Conservation (phyloP, 352 stramenopile species). For the Globisporangium nunn region DNA sequence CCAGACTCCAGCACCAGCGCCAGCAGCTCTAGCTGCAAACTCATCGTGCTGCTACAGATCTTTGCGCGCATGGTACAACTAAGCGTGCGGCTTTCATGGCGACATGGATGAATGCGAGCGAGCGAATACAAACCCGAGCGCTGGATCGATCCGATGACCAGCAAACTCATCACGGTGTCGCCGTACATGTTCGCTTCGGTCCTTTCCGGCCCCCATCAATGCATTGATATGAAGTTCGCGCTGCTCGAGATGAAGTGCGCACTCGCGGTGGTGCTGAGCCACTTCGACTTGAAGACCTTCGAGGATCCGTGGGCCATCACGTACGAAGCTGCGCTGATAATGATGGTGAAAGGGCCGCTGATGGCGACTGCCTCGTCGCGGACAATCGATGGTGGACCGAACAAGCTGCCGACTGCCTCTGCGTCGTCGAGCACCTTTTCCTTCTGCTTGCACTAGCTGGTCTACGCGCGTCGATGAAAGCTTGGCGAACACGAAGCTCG, state of each 20-base stretch:
- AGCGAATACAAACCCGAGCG: constrained; percentile 49
- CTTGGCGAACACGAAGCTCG: no score
- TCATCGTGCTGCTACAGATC: no score
- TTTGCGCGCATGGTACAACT: no score
- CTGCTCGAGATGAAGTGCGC: constrained; percentile 48
- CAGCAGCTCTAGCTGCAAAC: no score
- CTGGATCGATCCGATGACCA: constrained; percentile 41
- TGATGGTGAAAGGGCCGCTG: neutral
- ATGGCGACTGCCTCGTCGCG: neutral
- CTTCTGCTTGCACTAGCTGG: no score
- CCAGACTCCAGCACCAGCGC: no score
- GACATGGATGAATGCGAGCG: no score
- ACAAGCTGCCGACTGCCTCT: no score
- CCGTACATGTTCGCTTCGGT: constrained; percentile 44
- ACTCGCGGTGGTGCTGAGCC: constrained; percentile 28
- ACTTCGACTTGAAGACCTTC: constrained; percentile 33
- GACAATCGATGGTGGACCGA: no score
- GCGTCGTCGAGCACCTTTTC: no score
- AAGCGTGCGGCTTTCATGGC: no score
- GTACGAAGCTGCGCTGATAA: neutral
- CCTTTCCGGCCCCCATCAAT: constrained; percentile 41
- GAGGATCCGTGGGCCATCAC: constrained; percentile 16
- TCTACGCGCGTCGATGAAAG: no score
- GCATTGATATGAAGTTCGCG: constrained; percentile 49
- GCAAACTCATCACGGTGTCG: constrained; percentile 11